Evolutionary conservation across 305 asterid species (phyloP).

Genomic region (Petunia hybrid): DNA sequence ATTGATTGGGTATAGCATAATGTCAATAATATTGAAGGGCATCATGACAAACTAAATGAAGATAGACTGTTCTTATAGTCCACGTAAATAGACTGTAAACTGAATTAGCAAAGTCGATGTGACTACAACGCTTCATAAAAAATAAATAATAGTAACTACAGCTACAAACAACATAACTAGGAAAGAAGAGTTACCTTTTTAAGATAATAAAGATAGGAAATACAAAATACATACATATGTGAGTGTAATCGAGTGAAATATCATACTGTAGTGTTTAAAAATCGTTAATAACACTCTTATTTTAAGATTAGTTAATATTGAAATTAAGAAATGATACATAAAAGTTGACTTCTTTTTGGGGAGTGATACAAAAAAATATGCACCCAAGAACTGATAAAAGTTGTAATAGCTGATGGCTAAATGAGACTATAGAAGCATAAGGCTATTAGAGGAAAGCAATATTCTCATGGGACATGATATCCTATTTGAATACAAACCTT

Average conservation of each 20-base stretch:
- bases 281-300: not conserved
- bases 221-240: not conserved
- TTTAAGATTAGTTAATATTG: not conserved
- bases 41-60: not conserved
- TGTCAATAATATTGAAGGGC: not conserved
- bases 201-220: conserved; percentile 13
- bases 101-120: not conserved
- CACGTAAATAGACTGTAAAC: conserved; percentile 2
- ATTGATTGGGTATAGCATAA: not conserved
- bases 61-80: conserved; percentile 1
- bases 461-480: conserved; percentile 13
- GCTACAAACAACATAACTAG: not conserved
- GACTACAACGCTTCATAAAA: not conserved
- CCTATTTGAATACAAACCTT: conserved; percentile 54
- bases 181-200: not conserved
- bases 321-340: not conserved
- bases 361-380: not conserved
- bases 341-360: not conserved
- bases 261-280: not conserved
- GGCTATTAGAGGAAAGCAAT: not conserved
- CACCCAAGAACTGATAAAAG: conserved; percentile 5
- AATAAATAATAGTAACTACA: not conserved
- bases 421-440: not conserved
- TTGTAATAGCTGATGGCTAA: not conserved
- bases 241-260: not conserved